Conservation (phyloP, 2,329 filamentous ascomycete species). For the Botrytis fabae region DNA sequence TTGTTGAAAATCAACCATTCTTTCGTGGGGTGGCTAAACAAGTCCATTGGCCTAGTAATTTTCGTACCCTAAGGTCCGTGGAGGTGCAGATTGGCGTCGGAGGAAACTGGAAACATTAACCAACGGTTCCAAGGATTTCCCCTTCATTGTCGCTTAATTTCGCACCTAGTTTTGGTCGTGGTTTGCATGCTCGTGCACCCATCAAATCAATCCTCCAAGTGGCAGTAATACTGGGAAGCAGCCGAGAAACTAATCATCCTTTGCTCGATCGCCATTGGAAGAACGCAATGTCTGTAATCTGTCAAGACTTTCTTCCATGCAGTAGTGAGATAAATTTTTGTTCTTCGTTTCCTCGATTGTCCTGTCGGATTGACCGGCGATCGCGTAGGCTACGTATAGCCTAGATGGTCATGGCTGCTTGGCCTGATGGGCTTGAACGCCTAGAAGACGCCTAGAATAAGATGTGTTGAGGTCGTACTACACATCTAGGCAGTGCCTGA, state of each 20-base stretch:
- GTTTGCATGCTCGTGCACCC: constrained; percentile 2
- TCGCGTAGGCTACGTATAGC: neutral
- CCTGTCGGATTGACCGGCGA: constrained; percentile 1
- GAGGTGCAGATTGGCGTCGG: neutral
- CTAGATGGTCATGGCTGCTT: constrained; percentile 4
- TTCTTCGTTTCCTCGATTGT: constrained; percentile 8
- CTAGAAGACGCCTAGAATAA: constrained; percentile 7
- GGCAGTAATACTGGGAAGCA: neutral
- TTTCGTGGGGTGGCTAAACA: neutral
- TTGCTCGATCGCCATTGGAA: neutral
- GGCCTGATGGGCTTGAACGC: neutral
- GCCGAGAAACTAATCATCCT: neutral
- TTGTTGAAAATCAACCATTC: neutral
- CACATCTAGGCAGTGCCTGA: neutral
- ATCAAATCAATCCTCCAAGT: constrained; percentile 8
- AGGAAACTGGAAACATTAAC: neutral
- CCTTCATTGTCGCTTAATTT: constrained; percentile 18
- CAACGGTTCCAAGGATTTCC: constrained; percentile 10
- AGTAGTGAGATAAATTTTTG: neutral
- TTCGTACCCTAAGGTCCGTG: neutral
- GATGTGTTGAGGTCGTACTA: neutral
- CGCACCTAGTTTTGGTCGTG: neutral
- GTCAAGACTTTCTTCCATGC: constrained; percentile 13
- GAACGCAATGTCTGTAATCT: neutral
- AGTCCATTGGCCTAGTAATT: neutral